Base-by-base conservation (phyloP, 768 basidiomycete species). In the Phlebiopsis flavidoalba region DNA sequence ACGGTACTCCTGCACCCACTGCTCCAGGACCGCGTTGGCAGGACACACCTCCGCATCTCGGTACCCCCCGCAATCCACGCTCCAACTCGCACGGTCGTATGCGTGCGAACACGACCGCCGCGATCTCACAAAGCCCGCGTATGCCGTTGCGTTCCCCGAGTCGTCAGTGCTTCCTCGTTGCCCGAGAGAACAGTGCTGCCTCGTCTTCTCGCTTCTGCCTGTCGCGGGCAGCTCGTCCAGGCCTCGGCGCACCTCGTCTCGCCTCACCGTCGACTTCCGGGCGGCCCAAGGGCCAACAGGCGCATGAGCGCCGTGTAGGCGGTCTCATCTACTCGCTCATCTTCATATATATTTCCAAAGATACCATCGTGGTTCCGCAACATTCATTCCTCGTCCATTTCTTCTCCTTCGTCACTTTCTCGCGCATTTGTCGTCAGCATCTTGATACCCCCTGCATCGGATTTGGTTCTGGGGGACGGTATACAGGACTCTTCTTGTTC, bases 1-100 rank as follows among this genome's bases (percentile, higher is more conserved):
- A 74, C 50, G 86, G 86, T 66, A 83, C 84, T 64, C 78, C 73
- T 22, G 40, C 26, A n/a, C 35, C 17, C 14, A 14, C 19, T n/a
- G 5, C 48, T 24, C n/a, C 6, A 8, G 19, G n/a, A 12, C 35
- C 21, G 31, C 47, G 17, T 50, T 17, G 31, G 57, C 10, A 33
- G 49, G 35, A 19, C 54, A 21, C 10, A 14, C 36, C 21, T 45
- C 15, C 54, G 21, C 43, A 12, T 15, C 17, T 10, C 48, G 35
- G 53, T 33, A 1, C n/a, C 53, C 26, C 6, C 15, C 26, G 35
- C 35, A 54, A 8, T 31, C 33, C 46, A n/a, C 57, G 45, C 22
- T 11, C 57, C n/a, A 47, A n/a, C 2, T 50, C 35, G 58, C 37
- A 26, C 40, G 58, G 58, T 8, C 47, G 58, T 21, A 12, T 22